Percentiles rank a stretch among this genome's conserved stretches.
These are phyloP conservation scores for Termitomyces sp. DNA, from an alignment of 768 basidiomycete species.

Conservation along the genomic window DNA sequence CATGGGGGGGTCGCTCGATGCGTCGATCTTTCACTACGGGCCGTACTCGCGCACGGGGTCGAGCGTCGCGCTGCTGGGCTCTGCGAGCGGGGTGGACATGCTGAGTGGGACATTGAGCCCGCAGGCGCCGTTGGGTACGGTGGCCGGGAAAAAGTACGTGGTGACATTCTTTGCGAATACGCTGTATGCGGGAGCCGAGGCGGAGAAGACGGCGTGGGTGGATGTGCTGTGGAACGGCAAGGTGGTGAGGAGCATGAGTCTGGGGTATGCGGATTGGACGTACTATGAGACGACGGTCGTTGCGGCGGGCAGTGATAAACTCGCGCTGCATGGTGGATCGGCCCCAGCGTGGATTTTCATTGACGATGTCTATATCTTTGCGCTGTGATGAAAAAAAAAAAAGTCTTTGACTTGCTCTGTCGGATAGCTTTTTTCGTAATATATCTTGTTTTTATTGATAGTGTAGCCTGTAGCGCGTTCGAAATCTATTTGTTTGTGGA, in stretches of 20 bases:
- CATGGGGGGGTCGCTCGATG: slow-evolving; percentile 33
- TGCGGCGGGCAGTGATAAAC: slow-evolving; percentile 18
- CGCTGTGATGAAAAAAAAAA: background rate
- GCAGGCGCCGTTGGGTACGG: slow-evolving; percentile 27
- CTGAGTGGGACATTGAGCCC: slow-evolving; percentile 36
- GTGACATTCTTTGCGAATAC: slow-evolving; percentile 41
- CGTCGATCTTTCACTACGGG: slow-evolving; percentile 39
- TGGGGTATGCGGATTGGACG: slow-evolving; percentile 36
- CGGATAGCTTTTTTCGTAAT: too few species aligned
- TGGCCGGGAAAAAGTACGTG: slow-evolving; percentile 32
- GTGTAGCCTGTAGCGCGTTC: too few species aligned
- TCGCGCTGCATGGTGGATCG: slow-evolving; percentile 32
- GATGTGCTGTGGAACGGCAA: slow-evolving; percentile 42
- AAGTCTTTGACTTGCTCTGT: too few species aligned
- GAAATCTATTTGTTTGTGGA: too few species aligned
- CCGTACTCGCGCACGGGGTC: slow-evolving; percentile 37
- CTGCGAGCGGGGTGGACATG: slow-evolving; percentile 32
- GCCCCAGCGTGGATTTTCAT: slow-evolving; percentile 49
- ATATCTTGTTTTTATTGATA: too few species aligned
- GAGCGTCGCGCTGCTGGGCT: slow-evolving; percentile 39
- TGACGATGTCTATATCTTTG: slow-evolving; percentile 34
- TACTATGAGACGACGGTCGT: slow-evolving; percentile 31
- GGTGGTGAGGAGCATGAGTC: slow-evolving; percentile 25
- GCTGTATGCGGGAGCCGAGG: slow-evolving; percentile 28
- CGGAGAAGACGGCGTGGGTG: slow-evolving; percentile 31